These are phyloP conservation scores for Teratosphaeria epicoccoides DNA, from an alignment of 2,329 filamentous ascomycete genomes.

Conservation along the genomic window DNA sequence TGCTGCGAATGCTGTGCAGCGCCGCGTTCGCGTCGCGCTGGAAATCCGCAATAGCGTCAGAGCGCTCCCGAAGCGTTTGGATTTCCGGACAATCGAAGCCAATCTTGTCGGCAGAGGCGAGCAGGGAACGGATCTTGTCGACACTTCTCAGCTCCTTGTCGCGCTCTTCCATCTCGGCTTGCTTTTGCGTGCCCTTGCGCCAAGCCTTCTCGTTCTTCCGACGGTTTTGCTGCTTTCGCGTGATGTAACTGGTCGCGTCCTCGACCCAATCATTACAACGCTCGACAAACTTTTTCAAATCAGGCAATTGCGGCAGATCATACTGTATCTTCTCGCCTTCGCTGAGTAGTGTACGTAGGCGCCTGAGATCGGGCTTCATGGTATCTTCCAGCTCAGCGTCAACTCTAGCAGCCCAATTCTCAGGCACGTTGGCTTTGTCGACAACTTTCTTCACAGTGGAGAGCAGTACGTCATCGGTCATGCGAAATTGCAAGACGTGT, in stretches of 20 bases:
- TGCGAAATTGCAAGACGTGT: conserved; percentile 68
- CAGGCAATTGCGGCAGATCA: conserved; percentile 69
- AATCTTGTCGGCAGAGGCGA: conserved; percentile 72
- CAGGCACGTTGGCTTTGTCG: conserved; percentile 77
- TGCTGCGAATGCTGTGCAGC: conserved; percentile 53
- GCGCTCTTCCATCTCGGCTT: conserved; percentile 69
- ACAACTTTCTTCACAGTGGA: conserved; percentile 62
- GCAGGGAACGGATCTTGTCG: conserved; percentile 74
- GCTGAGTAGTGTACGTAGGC: conserved; percentile 68
- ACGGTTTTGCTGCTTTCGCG: conserved; percentile 92
- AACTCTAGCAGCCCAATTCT: conserved; percentile 84
- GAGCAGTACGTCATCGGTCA: conserved; percentile 59
- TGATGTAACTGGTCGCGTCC: conserved; percentile 90
- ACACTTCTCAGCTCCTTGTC: conserved; percentile 79
- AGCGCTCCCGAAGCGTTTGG: conserved; percentile 70
- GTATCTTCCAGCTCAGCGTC: conserved; percentile 75
- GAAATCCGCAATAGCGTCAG: conserved; percentile 73
- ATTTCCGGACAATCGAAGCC: conserved; percentile 94
- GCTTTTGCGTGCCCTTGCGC: conserved; percentile 61
- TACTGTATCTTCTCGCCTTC: conserved; percentile 96
- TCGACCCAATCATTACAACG: conserved; percentile 97
- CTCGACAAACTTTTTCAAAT: conserved; percentile 82
- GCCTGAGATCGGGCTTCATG: conserved; percentile 73
- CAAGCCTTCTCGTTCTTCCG: conserved; percentile 87
- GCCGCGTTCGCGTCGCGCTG: conserved; percentile 63